Evolutionary conservation across 2,329 filamentous ascomycete genomes (phyloP), one percentile per base, ranked within the genome.

Genomic region (Shiraia sp.): DNA sequence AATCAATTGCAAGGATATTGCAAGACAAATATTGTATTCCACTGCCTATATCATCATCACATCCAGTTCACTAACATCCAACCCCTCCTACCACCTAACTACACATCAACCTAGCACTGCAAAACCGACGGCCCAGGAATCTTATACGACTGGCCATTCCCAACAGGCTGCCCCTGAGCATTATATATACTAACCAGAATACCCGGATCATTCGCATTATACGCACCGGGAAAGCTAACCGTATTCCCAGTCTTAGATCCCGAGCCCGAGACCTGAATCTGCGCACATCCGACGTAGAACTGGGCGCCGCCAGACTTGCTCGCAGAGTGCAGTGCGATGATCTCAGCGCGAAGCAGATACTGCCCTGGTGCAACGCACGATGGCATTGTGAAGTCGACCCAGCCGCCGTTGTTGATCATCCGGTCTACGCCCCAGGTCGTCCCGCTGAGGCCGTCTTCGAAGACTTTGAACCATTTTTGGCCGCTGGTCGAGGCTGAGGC

Each of bases 111-210:
- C 53, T 69, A 79, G 53, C 78, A 80, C 28, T 61, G 72, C 52
- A 80, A 77, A 12, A 78, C 61, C 4, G 69, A 60, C 27, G 78
- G 78, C 0, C 77, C 77, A 1, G 77, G 78, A 26, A 77, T 71
- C 13, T 65, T 74, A 48, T 80, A 80, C n/a, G 65, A 61, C 47
- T 49, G 28, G n/a, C 51, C 51, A 26, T 52, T 54, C 6, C 51
- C 51, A 30, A 41, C 49, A 1, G 51, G 51, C 25, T 50, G 41
- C 6, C 51, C 57, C 47, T 56, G 45, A 13, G 47, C 49, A 32
- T 49, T 57, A 35, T 68, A 67, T 28, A 68, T 51, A 32, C 60
- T 66, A 19, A 61, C 46, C 44, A 61, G 31, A 40, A 69, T 66
- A 1, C 66, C 66, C 1, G 62, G 37, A 33, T 69, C 64, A 2